These are phyloP conservation scores for Citrus mangshanensis DNA, from an alignment of 345 rosid species.

Conservation along the genomic window DNA sequence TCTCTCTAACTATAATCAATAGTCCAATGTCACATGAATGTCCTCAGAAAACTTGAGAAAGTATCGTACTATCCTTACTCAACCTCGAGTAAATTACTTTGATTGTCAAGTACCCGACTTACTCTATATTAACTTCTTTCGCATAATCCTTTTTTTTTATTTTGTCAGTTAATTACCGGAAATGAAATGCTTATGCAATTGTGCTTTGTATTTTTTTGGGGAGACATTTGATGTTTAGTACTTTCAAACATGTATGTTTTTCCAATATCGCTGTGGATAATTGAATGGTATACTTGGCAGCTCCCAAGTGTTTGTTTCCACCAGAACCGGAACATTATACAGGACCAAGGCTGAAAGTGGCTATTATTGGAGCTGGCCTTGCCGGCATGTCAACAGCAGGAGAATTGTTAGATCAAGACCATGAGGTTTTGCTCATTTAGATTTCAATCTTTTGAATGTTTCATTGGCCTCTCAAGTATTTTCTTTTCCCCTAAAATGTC, in stretches of 20 bases:
- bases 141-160: no score
- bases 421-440: constrained; percentile 55
- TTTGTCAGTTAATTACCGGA: no score
- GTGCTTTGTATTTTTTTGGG: background rate
- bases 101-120: no score
- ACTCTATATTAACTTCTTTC: no score
- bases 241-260: background rate
- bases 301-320: constrained; percentile 96
- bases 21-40: no score
- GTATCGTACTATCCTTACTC: no score
- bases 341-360: constrained; percentile 92
- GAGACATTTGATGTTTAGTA: constrained; percentile 5
- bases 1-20: no score
- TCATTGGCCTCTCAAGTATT: background rate
- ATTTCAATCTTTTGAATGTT: background rate
- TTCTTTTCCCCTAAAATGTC: background rate
- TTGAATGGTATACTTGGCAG: constrained; percentile 44
- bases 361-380: constrained; percentile 96
- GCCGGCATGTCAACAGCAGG: constrained; percentile 99
- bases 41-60: no score
- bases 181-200: background rate
- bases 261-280: background rate
- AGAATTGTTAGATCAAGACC: constrained; percentile 95
- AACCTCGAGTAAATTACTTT: no score
- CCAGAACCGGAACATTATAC: constrained; percentile 85